phyloP scores from a whole-genome alignment of 2,329 filamentous ascomycete species.

The Monilinia laxa region DNA sequence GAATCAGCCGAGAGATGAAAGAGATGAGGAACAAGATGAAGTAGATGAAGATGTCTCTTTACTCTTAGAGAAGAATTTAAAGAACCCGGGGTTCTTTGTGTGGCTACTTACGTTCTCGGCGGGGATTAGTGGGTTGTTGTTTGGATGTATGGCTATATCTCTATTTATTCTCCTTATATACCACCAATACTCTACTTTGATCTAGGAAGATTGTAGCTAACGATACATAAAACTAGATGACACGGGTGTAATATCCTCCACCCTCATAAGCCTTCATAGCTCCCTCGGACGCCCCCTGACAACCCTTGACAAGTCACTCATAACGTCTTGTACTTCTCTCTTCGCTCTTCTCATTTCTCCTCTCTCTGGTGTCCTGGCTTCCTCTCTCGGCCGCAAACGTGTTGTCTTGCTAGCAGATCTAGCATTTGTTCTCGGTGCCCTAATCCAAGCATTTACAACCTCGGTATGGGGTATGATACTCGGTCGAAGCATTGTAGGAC shows the following conservation, averaged over 20 bases:
- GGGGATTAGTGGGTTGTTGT: conserved; percentile 65
- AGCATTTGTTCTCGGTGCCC: conserved; percentile 67
- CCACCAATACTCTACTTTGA: background rate
- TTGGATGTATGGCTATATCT: conserved; percentile 54
- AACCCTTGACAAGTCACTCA: conserved; percentile 66
- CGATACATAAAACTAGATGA: conserved; percentile 31
- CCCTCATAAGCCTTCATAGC: conserved; percentile 61
- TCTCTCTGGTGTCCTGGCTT: conserved; percentile 62
- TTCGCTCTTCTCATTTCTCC: conserved; percentile 65
- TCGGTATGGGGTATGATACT: conserved; percentile 64
- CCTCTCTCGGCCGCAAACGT: conserved; percentile 58
- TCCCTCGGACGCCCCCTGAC: conserved; percentile 57
- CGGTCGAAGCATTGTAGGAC: conserved; percentile 68
- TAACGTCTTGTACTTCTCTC: conserved; percentile 68
- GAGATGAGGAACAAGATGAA: background rate
- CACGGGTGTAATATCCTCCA: conserved; percentile 62
- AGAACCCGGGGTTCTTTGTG: conserved; percentile 50
- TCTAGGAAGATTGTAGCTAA: background rate
- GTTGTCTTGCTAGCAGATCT: conserved; percentile 64
- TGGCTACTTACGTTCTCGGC: conserved; percentile 63
- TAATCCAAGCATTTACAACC: conserved; percentile 59
- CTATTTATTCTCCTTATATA: background rate
- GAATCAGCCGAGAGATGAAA: background rate
- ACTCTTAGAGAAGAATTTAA: conserved; percentile 37
- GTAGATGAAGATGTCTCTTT: conserved; percentile 32